These are phyloP conservation scores for Gigaspora rosea DNA, from an alignment of 192 early-diverging fungal species.

Conservation along the genomic window DNA sequence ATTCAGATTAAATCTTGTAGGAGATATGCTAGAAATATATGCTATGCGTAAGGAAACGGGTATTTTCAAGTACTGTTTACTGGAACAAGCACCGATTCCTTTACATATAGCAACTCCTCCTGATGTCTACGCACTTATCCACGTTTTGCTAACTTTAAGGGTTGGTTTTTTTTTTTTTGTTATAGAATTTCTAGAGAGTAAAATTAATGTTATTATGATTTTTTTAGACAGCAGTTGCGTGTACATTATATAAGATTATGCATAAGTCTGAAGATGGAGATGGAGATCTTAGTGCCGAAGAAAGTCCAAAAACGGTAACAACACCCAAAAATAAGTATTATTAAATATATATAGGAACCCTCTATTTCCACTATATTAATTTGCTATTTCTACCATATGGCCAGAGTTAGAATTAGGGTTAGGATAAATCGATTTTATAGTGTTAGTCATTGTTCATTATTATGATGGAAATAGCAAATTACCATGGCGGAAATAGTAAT, in stretches of 20 bases:
- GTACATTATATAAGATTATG: constrained; percentile 18
- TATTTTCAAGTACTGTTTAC: constrained; percentile 14
- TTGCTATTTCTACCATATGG: too few relatives aligned
- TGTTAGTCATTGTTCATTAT: too few relatives aligned
- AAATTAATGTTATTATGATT: constrained; percentile 18
- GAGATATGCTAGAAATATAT: constrained; percentile 20
- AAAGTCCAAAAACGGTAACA: too few relatives aligned
- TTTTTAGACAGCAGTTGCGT: constrained; percentile 22
- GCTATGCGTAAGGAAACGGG: constrained; percentile 22
- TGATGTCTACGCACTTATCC: constrained; percentile 7
- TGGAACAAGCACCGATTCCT: constrained; percentile 14
- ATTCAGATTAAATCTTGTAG: constrained; percentile 14
- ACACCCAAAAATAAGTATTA: too few relatives aligned
- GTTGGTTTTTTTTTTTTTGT: constrained; percentile 21
- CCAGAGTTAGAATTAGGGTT: too few relatives aligned
- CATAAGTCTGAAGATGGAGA: background rate
- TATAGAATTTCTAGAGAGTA: constrained; percentile 19
- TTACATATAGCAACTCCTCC: constrained; percentile 20
- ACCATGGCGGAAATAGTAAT: too few relatives aligned
- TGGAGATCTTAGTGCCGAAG: too few relatives aligned
- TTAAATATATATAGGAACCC: too few relatives aligned
- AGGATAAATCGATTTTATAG: too few relatives aligned
- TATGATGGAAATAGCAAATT: too few relatives aligned
- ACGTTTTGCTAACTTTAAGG: constrained; percentile 22
- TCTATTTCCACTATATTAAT: too few relatives aligned